A percentile compares a stretch with the other conserved stretches of the same genome.
Evolutionary conservation across 768 basidiomycete species (phyloP).

Genomic region (Hypsizygus marmoreus): DNA sequence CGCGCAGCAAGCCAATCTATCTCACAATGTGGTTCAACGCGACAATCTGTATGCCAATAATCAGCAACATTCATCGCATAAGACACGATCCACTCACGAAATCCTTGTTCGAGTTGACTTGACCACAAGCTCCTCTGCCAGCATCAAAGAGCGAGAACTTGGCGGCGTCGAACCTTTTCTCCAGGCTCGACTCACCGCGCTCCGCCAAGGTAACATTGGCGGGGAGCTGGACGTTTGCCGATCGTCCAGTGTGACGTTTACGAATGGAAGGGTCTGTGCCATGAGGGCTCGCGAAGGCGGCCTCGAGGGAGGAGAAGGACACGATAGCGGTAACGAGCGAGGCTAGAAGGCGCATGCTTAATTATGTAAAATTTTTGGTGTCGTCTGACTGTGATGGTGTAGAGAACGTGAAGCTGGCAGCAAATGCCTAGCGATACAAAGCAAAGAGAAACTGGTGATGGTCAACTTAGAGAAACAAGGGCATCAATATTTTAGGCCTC

Average conservation of each 20-base stretch:
- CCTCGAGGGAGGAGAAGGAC: slow-evolving; percentile 15
- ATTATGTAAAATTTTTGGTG: slow-evolving; percentile 1
- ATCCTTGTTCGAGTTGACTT: slow-evolving; percentile 36
- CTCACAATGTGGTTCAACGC: slow-evolving; percentile 19
- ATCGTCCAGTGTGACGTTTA: slow-evolving; percentile 14
- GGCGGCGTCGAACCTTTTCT: slow-evolving; percentile 29
- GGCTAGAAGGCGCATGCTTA: slow-evolving; percentile 18
- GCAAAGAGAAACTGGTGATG: too few relatives aligned
- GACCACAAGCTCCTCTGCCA: slow-evolving; percentile 52
- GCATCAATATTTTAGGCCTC: too few relatives aligned
- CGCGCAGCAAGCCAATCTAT: background rate
- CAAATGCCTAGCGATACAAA: slow-evolving; percentile 10
- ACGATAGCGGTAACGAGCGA: slow-evolving; percentile 14
- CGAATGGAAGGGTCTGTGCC: slow-evolving; percentile 4
- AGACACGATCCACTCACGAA: slow-evolving; percentile 34
- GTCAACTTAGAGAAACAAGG: too few relatives aligned
- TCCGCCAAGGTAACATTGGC: slow-evolving; percentile 1
- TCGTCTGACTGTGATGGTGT: slow-evolving; percentile 3
- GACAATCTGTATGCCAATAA: slow-evolving; percentile 45
- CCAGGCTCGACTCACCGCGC: slow-evolving; percentile 15
- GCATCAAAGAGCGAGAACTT: slow-evolving; percentile 33
- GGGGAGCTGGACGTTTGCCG: background rate
- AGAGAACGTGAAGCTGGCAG: slow-evolving; percentile 19
- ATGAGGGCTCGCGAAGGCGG: slow-evolving; percentile 12
- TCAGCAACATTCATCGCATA: background rate